Base-by-base conservation (phyloP, 2,329 filamentous ascomycete species). In the Neopestalotiopsis clavispora region DNA sequence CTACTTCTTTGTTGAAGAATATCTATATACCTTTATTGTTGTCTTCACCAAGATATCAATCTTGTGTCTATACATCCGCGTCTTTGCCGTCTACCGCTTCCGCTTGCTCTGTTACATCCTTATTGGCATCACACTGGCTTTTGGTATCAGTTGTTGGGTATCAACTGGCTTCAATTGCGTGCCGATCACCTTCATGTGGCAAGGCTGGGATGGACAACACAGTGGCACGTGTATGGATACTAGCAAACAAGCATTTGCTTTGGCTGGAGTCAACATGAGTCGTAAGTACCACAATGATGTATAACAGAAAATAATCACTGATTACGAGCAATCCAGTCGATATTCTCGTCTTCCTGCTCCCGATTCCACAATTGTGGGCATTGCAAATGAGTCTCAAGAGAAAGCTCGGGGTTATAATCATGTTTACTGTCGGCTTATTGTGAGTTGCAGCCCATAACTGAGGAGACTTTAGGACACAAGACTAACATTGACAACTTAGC, bases 371-470 rank as follows among this genome's bases (percentile, higher is more conserved):
- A 69, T 71, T 87, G 4, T 69, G 76, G 49, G 60, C 72, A 1
- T 76, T 86, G 38, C 78, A 81, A 5, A 71, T 86, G 63, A 80
- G 81, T 67, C 82, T 79, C 75, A 83, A 82, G 76, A 84, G 85
- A 75, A 86, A 85, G 76, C 17, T 83, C 5, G 79, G 82, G 62
- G 80, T 85, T 1, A 72, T 64, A 84, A 63, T 86, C 13, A 74
- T 74, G 1, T 72, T 85, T 23, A 84, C 86, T 69, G 9, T 84
- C 0, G 79, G 79, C 72, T 83, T 86, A 70, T 76, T 85, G 58
- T 77, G 74, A 69, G 68, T 38, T 32, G 20, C 17, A 0, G 71
- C 85, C 0, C 83, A 38, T 83, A 0, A 73, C 85, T 30, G 77
- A n/a, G 20, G 20, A 20, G 17, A 17, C 6, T n/a, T 17, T 20